phyloP scores from a whole-genome alignment of 1,284 basidiomycete genomes.

The Cutaneotrichosporon arboriforme region DNA sequence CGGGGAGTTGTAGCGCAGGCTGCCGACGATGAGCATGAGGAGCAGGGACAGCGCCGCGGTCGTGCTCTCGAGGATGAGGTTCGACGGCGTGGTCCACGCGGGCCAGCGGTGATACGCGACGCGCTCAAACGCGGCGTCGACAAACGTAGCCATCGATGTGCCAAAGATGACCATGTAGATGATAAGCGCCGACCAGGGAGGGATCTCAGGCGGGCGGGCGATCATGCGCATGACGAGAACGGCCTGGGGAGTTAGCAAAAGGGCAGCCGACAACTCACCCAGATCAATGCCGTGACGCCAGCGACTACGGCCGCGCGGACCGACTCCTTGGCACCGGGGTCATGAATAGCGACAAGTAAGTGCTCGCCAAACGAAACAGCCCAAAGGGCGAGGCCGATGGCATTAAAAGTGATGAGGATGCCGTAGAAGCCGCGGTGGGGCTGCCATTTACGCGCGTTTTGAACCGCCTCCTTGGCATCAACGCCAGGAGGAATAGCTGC shows the following conservation, averaged over 20 bases:
- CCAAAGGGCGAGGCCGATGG: constrained; percentile 33
- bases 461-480: constrained; percentile 1
- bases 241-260: constrained; percentile 2
- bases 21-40: constrained; percentile 22
- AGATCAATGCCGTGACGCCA: constrained; percentile 19
- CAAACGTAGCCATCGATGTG: constrained; percentile 25
- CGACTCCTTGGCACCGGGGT: not conserved
- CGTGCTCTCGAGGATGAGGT: constrained; percentile 25
- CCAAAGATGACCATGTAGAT: constrained; percentile 28
- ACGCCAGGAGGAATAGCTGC: constrained; percentile 2
- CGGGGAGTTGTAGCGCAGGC: constrained; percentile 35
- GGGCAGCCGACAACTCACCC: not conserved
- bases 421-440: constrained; percentile 3
- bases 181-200: constrained; percentile 33
- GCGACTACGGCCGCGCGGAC: constrained; percentile 14
- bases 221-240: constrained; percentile 20
- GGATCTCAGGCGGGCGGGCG: constrained; percentile 33
- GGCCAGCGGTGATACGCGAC: constrained; percentile 24
- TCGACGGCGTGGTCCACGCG: constrained; percentile 25
- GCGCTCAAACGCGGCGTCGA: constrained; percentile 25
- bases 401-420: constrained; percentile 24
- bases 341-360: constrained; percentile 15
- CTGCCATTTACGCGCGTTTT: constrained; percentile 2
- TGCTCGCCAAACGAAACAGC: constrained; percentile 26
- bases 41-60: constrained; percentile 23